Percentiles rank a stretch among this genome's conserved stretches.
These are phyloP conservation scores for Colletotrichum falcatum DNA, from an alignment of 2,329 filamentous ascomycete genomes.

Conservation along the genomic window DNA sequence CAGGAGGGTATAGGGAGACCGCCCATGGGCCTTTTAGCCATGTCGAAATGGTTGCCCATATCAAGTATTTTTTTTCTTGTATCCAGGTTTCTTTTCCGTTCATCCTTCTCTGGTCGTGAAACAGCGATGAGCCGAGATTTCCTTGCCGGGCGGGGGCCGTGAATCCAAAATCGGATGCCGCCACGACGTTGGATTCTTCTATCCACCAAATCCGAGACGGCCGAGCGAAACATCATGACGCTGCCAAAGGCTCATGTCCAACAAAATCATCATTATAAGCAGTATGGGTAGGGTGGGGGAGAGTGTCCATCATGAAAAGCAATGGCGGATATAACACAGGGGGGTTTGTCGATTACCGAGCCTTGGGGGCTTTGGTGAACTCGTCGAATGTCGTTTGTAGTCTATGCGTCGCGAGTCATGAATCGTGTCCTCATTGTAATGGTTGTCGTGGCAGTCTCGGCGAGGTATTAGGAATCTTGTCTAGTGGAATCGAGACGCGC, in stretches of 20 bases:
- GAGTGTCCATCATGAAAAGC: slow-evolving; percentile 41
- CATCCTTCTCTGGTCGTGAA: slow-evolving; percentile 51
- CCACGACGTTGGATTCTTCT: slow-evolving; percentile 48
- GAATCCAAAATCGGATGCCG: slow-evolving; percentile 37
- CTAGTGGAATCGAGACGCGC: slow-evolving; percentile 41
- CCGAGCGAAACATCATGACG: slow-evolving; percentile 41
- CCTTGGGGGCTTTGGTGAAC: slow-evolving; percentile 32
- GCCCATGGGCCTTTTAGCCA: slow-evolving; percentile 48
- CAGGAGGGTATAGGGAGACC: slow-evolving; percentile 46
- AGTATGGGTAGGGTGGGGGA: slow-evolving; percentile 46
- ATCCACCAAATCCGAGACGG: slow-evolving; percentile 49
- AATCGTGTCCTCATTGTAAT: slow-evolving; percentile 41
- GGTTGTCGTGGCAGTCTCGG: slow-evolving; percentile 36
- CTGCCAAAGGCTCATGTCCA: slow-evolving; percentile 42
- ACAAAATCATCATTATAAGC: slow-evolving; percentile 53
- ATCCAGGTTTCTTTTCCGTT: slow-evolving; percentile 56
- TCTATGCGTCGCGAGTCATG: slow-evolving; percentile 48
- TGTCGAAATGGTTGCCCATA: slow-evolving; percentile 57
- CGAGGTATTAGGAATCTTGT: slow-evolving; percentile 33
- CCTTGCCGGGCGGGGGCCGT: slow-evolving; percentile 34
- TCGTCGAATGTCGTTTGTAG: slow-evolving; percentile 48
- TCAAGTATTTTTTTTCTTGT: slow-evolving; percentile 54
- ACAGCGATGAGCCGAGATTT: slow-evolving; percentile 37
- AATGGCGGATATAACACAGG: slow-evolving; percentile 40
- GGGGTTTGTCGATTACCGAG: slow-evolving; percentile 35